phyloP scores from a whole-genome alignment of 1,284 basidiomycete species.

The Phlebopus sp. region DNA sequence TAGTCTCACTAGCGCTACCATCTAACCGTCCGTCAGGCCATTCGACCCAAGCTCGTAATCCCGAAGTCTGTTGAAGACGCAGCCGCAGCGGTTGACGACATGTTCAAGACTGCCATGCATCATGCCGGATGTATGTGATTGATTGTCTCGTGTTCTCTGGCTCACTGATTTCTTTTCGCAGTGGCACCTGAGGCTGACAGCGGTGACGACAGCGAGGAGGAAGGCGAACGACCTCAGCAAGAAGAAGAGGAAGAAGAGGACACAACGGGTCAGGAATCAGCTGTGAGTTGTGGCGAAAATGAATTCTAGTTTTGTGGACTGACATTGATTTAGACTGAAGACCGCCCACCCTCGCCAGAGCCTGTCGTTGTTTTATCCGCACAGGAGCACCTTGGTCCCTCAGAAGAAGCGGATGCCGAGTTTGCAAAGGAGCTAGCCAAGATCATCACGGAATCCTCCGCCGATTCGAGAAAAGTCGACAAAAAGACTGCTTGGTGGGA shows the following conservation, averaged over 20 bases:
- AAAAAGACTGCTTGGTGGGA: slow-evolving; percentile 87
- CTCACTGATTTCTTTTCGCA: slow-evolving; percentile 14
- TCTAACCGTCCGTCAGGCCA: slow-evolving; percentile 47
- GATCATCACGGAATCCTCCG: slow-evolving; percentile 86
- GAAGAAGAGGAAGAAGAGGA: slow-evolving; percentile 57
- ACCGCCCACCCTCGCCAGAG: slow-evolving; percentile 75
- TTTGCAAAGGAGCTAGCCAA: slow-evolving; percentile 96
- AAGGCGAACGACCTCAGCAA: slow-evolving; percentile 51
- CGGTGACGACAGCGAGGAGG: slow-evolving; percentile 71
- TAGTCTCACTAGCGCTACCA: slow-evolving; percentile 2
- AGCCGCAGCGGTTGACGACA: slow-evolving; percentile 83
- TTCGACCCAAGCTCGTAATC: slow-evolving; percentile 72
- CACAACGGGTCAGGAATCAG: slow-evolving; percentile 42
- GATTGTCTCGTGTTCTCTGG: slow-evolving; percentile 1
- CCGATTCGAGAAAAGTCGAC: slow-evolving; percentile 80
- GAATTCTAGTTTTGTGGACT: background rate
- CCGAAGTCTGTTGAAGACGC: slow-evolving; percentile 82
- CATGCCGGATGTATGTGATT: slow-evolving; percentile 49
- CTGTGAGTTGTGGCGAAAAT: slow-evolving; percentile 39
- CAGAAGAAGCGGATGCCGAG: slow-evolving; percentile 87
- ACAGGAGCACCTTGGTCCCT: slow-evolving; percentile 71
- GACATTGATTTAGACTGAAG: slow-evolving; percentile 46
- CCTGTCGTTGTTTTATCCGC: slow-evolving; percentile 66
- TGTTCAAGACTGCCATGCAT: slow-evolving; percentile 70
- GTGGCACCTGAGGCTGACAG: slow-evolving; percentile 57